Evolutionary conservation across 140 eudicot genomes (phyloP).

Genomic region (Anethum foeniculum): DNA sequence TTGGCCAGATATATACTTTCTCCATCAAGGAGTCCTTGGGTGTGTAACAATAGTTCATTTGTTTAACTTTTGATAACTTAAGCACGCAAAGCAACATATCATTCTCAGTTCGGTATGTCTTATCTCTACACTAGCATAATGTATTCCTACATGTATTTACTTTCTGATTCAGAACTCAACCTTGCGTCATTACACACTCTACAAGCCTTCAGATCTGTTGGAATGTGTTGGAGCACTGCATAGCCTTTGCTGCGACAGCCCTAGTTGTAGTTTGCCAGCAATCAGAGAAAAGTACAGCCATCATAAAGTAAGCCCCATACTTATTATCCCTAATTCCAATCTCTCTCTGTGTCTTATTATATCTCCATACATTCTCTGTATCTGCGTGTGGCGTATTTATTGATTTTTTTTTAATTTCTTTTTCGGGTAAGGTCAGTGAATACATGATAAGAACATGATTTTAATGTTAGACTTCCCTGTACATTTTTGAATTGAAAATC

Average conservation of each 20-base stretch:
- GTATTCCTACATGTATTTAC: background rate
- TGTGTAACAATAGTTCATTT: slow-evolving; percentile 14
- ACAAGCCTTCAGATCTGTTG: slow-evolving; percentile 56
- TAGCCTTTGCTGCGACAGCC: slow-evolving; percentile 44
- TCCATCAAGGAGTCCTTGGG: slow-evolving; percentile 80
- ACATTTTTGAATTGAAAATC: background rate
- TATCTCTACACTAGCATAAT: background rate
- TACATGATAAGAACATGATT: background rate
- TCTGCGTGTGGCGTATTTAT: background rate
- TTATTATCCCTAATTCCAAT: background rate
- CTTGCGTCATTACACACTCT: slow-evolving; percentile 67
- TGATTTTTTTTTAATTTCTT: background rate
- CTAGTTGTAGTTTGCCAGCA: slow-evolving; percentile 64
- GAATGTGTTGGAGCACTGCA: slow-evolving; percentile 80
- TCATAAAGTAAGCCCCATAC: slow-evolving; percentile 49
- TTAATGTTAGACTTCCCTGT: background rate
- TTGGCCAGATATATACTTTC: slow-evolving; percentile 58
- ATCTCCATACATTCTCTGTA: background rate
- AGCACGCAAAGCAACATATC: background rate
- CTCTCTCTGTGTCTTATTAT: background rate
- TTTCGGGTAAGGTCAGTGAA: background rate
- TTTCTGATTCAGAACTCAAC: slow-evolving; percentile 51
- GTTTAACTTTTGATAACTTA: background rate
- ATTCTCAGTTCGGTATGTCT: background rate
- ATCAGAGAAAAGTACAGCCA: slow-evolving; percentile 86